These are phyloP conservation scores for Salvia sclarea DNA, from an alignment of 305 asterid genomes.

Conservation along the genomic window DNA sequence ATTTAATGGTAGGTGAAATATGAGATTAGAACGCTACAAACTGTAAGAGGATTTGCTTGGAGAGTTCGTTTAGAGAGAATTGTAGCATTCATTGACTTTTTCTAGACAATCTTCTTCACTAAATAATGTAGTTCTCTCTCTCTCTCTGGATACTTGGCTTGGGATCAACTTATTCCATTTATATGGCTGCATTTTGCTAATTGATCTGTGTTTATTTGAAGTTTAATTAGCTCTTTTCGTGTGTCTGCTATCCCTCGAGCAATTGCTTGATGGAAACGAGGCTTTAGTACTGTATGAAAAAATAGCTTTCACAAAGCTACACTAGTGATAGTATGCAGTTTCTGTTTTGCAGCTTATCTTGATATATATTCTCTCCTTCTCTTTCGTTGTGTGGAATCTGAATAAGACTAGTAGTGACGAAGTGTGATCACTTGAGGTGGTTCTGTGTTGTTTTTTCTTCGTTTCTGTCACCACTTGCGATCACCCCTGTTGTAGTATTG, in stretches of 20 bases:
- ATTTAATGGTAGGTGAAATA: background rate
- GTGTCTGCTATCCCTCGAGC: background rate
- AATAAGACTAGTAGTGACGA: background rate
- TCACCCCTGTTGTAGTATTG: background rate
- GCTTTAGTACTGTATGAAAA: background rate
- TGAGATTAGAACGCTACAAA: background rate
- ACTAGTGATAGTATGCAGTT: background rate
- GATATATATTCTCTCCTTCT: background rate
- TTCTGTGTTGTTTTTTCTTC: background rate
- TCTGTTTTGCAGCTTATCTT: background rate
- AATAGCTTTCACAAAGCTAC: background rate
- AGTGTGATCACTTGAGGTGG: background rate
- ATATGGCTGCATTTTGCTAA: background rate
- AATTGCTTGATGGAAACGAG: background rate
- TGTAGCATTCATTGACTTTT: background rate
- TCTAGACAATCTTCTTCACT: background rate
- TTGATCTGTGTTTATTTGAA: background rate
- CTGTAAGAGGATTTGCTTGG: background rate
- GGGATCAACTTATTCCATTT: background rate
- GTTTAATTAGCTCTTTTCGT: background rate
- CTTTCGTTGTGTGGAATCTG: background rate
- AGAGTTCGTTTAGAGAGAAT: constrained; percentile 13
- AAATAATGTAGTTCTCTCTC: background rate
- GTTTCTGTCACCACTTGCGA: background rate
- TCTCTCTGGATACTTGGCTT: constrained; percentile 15